Evolutionary conservation across 768 basidiomycete species (phyloP), one percentile per base, ranked within the genome.

Genomic region (Boletus rubropictus): DNA sequence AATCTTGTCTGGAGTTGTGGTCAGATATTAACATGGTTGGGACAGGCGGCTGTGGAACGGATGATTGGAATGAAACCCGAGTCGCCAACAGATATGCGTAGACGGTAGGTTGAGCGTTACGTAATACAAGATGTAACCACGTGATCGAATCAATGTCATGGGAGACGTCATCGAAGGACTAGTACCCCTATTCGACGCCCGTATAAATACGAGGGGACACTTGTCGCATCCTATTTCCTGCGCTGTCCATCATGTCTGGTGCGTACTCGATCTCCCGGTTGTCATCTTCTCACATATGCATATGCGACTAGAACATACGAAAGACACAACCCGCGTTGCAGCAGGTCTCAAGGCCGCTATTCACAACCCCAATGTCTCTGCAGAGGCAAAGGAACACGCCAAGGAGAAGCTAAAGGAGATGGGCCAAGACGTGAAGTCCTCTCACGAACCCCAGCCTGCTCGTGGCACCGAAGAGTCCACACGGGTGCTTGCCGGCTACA

Each of bases 261-360:
- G 20, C 36, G 49, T 51, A 17, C n/a, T 3, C n/a, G 4, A 31
- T 6, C 0, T 10, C 12, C 8, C 0, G 3, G 0, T 5, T 1
- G 5, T 6, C 4, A 3, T 20, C 10, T 7, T 27, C n/a, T 49
- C 1, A 29, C 31, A 7, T 11, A 8, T 29, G 2, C 31, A 7
- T 11, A 8, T 29, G 2, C 2, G 20, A 28, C 8, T 34, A 65
- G 65, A 66, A 45, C 64, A 63, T 12, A 24, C 24, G 24, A 75
- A 77, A 57, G 69, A 77, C 41, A 58, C 69, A 12, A 51, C 66
- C 6, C 75, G 74, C 53, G 78, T 82, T 39, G 72, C 72, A 21
- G 77, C 75, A 2, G 81, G 81, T 27, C 64, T 78, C 44, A 81
- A 80, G 56, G 79, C 80, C n/a, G 69, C 79, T 9, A 68, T 81